Base-by-base conservation (phyloP, 441 rosid species). In the Adansonia grandidieri region DNA sequence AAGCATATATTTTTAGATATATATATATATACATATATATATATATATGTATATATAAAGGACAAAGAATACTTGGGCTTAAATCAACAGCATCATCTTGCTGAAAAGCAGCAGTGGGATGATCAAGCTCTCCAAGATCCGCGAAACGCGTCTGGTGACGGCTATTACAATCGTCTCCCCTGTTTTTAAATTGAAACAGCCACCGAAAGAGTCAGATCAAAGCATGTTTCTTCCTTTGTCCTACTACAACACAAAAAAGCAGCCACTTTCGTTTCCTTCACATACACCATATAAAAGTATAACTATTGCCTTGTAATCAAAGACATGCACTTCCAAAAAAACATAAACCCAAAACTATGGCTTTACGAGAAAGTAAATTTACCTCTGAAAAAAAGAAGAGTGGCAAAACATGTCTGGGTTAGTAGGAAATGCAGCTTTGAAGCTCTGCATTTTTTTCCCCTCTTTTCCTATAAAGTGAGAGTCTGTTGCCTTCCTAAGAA, bases 51-150 rank as follows among this genome's bases (percentile, higher is more conserved):
- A 13, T 13, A 28, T 28, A 51, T 51, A 14, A 63, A 24, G 24
- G 57, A 37, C 48, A 70, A 56, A 61, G 28, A 67, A 84, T 81
- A 96, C 99, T 92, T 91, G 96, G 86, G 85, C 91, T 95, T 85
- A 92, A 91, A 87, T 88, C 89, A 83, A 88, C 87, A 77, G 93
- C 87, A 82, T 90, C 89, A 6, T 92, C 77, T 65, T 91, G 94
- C 48, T 87, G 93, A 82, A 87, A 91, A 75, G 84, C 84, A 71
- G 84, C 60, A 42, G 76, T 76, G 19, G 92, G 83, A 75, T 91
- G 93, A 80, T 88, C 91, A 87, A 92, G 92, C 92, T 93, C 96
- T 32, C 93, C 95, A 85, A 90, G 88, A 81, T 90, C 93, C 85
- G 76, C 71, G 78, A 85, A 87, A 73, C 86, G 87, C 67, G 90